Evolutionary conservation across 2,329 filamentous ascomycete genomes (phyloP), one percentile per base, ranked within the genome.

Genomic region (Neocatenulostroma microsporum): DNA sequence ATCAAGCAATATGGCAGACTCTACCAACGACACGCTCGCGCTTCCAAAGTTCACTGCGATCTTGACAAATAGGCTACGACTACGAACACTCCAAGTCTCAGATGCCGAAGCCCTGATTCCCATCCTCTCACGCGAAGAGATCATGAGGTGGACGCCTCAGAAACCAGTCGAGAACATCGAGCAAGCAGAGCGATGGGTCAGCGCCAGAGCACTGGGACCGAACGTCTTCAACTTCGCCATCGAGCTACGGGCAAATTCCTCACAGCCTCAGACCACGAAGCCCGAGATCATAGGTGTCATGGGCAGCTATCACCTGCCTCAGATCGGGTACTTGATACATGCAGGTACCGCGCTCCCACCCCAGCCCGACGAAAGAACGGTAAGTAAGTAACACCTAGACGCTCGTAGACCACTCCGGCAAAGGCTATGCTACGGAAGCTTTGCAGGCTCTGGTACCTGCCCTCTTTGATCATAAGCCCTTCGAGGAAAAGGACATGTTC

Each of bases 211-310:
- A 47, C 44, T 59, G 47, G 47, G 54, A 39, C 36, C 49, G 39
- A 53, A 62, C 30, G 70, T 66, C 20, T 81, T 72, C 66, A 74
- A 79, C 53, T 77, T 68, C 46, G 66, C 68, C 44, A 68, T 82
- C 35, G 67, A 73, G 44, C 53, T 78, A 70, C 72, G 5, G 64
- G 18, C 29, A 8, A 23, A 80, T 57, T 7, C 14, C 9, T 19
- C 13, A 9, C 10, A 14, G 5, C n/a, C 8, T 26, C 7, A 13
- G 9, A 26, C 12, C 14, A 6, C 30, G 9, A 13, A 5, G 17
- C 72, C 76, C 29, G 41, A 78, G 24, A 55, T 67, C 23, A 62
- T 68, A 14, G 65, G 65, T 18, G 44, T 66, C 26, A 52, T 67
- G 17, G 65, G 65, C 14, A 58, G 58, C 21, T 62, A 63, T 18